phyloP scores from a whole-genome alignment of 176 grass and related monocot species.

The Triticum monococcum region DNA sequence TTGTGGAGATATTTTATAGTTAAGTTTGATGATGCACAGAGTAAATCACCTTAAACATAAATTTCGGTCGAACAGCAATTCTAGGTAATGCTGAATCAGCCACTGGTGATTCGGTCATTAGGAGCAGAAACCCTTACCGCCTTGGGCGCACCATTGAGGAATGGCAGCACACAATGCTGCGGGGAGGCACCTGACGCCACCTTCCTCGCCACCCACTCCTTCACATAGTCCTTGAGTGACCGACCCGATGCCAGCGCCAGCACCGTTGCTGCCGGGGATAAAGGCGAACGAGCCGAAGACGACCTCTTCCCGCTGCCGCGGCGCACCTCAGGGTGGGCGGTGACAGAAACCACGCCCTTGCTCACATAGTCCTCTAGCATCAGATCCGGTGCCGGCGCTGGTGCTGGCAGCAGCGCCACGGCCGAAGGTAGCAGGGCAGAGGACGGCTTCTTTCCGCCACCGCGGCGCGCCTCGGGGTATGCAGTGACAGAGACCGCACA shows the following conservation, averaged over 20 bases:
- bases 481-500: background rate
- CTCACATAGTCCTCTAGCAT: background rate
- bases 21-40: background rate
- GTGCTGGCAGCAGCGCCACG: background rate
- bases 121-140: conserved; percentile 39
- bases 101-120: background rate
- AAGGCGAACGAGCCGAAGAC: background rate
- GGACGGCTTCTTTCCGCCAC: background rate
- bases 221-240: conserved; percentile 40
- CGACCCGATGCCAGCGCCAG: background rate
- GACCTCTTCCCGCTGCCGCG: conserved; percentile 5
- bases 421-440: background rate
- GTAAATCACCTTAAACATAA: background rate
- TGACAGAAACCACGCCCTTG: background rate
- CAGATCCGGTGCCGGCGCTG: background rate
- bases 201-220: conserved; percentile 64
- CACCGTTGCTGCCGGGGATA: background rate
- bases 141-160: conserved; percentile 54
- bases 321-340: background rate
- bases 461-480: background rate
- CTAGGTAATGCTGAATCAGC: background rate
- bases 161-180: conserved; percentile 51
- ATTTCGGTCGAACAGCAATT: background rate
- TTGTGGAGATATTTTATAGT: background rate
- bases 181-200: conserved; percentile 30